Percentiles rank a stretch among this genome's conserved stretches.
Conservation (phyloP, 345 rosid species). For the Adansonia digitata region DNA sequence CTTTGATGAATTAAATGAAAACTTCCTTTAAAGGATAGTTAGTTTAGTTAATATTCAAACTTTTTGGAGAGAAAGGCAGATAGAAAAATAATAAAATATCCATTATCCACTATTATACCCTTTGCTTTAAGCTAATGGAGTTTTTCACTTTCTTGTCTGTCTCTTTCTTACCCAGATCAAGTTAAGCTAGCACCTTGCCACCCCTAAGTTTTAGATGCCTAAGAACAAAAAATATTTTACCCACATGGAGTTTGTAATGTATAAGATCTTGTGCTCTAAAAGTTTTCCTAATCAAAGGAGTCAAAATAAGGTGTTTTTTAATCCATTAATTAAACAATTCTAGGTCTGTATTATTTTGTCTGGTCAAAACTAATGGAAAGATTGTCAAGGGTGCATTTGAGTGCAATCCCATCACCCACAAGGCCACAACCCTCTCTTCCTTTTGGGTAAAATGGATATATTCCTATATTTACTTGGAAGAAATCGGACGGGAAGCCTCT, state of each 20-base stretch:
- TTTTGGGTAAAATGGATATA: neutral
- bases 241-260: neutral
- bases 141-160: neutral
- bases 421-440: neutral
- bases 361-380: constrained; percentile 38
- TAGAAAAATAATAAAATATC: neutral
- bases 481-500: neutral
- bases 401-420: constrained; percentile 37
- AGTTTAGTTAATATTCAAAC: neutral
- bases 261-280: neutral
- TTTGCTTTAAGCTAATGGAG: neutral
- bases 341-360: constrained; percentile 12
- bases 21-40: neutral
- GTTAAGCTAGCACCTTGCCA: neutral
- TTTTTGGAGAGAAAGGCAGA: neutral
- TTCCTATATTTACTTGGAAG: neutral
- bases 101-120: neutral
- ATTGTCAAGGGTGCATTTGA: constrained; percentile 48
- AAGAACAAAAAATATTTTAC: neutral
- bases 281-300: neutral
- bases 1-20: neutral
- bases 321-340: neutral
- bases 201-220: neutral
- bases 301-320: neutral
- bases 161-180: neutral